These are phyloP conservation scores for Pulveroboletus sp. DNA, from an alignment of 768 basidiomycete genomes.

Conservation along the genomic window DNA sequence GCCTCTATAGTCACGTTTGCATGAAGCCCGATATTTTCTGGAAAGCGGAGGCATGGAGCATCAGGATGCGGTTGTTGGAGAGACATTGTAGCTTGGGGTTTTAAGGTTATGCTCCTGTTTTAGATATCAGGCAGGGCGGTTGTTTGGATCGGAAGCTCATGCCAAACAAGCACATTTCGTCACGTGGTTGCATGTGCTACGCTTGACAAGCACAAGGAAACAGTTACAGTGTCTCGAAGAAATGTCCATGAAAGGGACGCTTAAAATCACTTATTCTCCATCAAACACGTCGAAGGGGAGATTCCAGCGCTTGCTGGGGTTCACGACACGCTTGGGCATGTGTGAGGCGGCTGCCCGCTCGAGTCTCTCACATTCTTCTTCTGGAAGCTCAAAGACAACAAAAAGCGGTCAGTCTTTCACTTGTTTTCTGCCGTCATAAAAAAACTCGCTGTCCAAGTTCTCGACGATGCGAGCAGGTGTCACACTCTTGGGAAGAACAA, in stretches of 20 bases:
- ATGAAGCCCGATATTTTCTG: slow-evolving; percentile 59
- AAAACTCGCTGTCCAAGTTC: slow-evolving; percentile 56
- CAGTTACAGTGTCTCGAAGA: too few relatives aligned
- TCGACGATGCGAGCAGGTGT: slow-evolving; percentile 62
- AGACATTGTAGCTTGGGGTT: slow-evolving; percentile 17
- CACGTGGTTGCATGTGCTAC: slow-evolving; percentile 2
- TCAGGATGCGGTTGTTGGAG: slow-evolving; percentile 51
- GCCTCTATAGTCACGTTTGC: slow-evolving; percentile 49
- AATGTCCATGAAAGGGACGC: background rate
- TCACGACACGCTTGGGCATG: slow-evolving; percentile 48
- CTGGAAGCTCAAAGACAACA: slow-evolving; percentile 32
- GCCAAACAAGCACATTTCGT: slow-evolving; percentile 19
- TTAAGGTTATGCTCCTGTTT: slow-evolving; percentile 12
- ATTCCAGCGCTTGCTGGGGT: slow-evolving; percentile 60
- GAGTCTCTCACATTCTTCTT: slow-evolving; percentile 39
- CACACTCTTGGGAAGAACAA: slow-evolving; percentile 76
- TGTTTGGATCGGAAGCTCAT: slow-evolving; percentile 29
- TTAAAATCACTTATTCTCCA: slow-evolving; percentile 26
- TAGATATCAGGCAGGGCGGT: slow-evolving; percentile 10
- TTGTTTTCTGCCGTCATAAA: background rate
- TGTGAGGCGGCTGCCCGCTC: slow-evolving; percentile 42
- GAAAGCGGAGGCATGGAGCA: slow-evolving; percentile 64
- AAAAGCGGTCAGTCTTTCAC: background rate
- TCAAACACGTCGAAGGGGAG: slow-evolving; percentile 61
- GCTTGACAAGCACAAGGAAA: background rate